Base-by-base conservation (phyloP, 257 asterid species). In the Vinca minor region DNA sequence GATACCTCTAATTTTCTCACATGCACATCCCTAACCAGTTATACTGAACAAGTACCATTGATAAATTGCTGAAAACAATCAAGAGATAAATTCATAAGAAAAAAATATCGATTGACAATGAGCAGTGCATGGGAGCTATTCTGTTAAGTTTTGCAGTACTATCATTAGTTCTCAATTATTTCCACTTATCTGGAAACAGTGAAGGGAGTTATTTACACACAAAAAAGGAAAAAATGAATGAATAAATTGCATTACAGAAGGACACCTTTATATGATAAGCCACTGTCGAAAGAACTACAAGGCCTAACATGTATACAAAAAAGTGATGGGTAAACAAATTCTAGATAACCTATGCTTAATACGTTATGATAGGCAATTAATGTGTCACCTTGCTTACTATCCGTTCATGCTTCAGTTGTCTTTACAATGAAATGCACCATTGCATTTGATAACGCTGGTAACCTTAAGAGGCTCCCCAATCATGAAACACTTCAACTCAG, bases 401-500 rank as follows among this genome's bases (percentile, higher is more conserved):
- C n/a, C 7, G 35, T 4, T 23, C 34, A 38, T 14, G 11, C 38
- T 28, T 46, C 58, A 34, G 36, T 32, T 13, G 4, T 55, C 47
- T 41, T 56, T 20, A 42, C 48, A 20, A 44, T n/a, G 64, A 20
- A 28, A 35, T 56, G 7, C 65, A 45, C 36, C 71, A 31, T 47
- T 44, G 39, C 35, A 21, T 8, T 15, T 36, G 38, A n/a, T n/a
- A n/a, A n/a, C n/a, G n/a, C n/a, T n/a, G n/a, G n/a, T n/a, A n/a
- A n/a, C n/a, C n/a, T n/a, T n/a, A n/a, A n/a, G n/a, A n/a, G n/a
- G n/a, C n/a, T n/a, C n/a, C n/a, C n/a, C n/a, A n/a, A n/a, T n/a
- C n/a, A n/a, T n/a, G n/a, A 60, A 21, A 64, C 62, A 7, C 34
- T 53, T 57, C 8, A 17, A 64, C 68, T 71, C 65, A 81, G 68